A percentile compares a stretch with the other conserved stretches of the same genome.
Conservation (phyloP, 2,329 filamentous ascomycete genomes). For the Cercospora sp. region DNA sequence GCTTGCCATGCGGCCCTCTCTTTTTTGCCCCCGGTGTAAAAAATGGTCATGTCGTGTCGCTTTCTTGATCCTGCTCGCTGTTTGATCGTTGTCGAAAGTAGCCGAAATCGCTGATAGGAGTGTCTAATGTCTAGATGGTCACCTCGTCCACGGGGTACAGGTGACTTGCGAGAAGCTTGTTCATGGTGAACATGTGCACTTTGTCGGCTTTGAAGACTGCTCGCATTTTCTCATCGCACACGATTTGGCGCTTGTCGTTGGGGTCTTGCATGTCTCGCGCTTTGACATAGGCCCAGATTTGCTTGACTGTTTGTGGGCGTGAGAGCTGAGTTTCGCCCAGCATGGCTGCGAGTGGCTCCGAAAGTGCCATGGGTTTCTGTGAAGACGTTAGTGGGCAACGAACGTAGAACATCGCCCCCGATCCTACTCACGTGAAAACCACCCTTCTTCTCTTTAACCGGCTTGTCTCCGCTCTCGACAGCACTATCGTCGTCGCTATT, state of each 20-base stretch:
- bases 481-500: slow-evolving; percentile 80
- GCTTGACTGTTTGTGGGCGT: slow-evolving; percentile 92
- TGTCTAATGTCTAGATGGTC: neutral
- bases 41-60: neutral
- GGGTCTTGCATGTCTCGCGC: slow-evolving; percentile 85
- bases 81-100: slow-evolving; percentile 3
- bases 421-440: slow-evolving; percentile 73
- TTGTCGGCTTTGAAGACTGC: slow-evolving; percentile 87
- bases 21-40: neutral
- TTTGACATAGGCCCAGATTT: slow-evolving; percentile 94
- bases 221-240: slow-evolving; percentile 87
- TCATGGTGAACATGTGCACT: slow-evolving; percentile 99
- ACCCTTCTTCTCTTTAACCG: slow-evolving; percentile 71
- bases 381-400: slow-evolving; percentile 13
- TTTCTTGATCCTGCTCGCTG: slow-evolving; percentile 1
- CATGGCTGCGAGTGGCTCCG: slow-evolving; percentile 66
- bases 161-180: slow-evolving; percentile 88
- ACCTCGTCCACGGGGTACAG: slow-evolving; percentile 78
- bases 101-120: neutral
- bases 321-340: slow-evolving; percentile 77
- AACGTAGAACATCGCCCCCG: neutral
- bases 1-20: slow-evolving; percentile 5
- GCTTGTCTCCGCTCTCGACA: slow-evolving; percentile 49
- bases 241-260: slow-evolving; percentile 84
- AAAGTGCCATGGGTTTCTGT: slow-evolving; percentile 73